Base-by-base conservation (phyloP, 1,284 basidiomycete species). In the Pascua sp. region DNA sequence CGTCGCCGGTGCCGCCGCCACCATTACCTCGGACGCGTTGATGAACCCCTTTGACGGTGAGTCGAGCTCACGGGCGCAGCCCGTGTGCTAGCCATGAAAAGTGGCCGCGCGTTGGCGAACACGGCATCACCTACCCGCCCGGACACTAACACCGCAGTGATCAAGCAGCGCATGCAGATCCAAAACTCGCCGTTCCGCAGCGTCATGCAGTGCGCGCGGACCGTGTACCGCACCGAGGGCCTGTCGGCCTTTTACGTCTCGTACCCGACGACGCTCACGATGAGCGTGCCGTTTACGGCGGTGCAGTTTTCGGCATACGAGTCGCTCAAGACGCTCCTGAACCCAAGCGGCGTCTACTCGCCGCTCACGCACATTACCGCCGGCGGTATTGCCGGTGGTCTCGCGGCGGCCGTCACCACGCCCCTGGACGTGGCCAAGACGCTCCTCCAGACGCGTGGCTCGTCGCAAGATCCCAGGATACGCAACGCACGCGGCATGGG, bases 21-120 rank as follows among this genome's bases (percentile, higher is more conserved):
- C 95, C 17, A 90, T 96, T 67, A 90, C 92, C 2, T 89, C 89
- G 57, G 96, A 99, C 80, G 95, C 95, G 9, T 81, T 98, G 59
- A 99, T 99, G 96, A 99, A 98, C 78, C 96, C 96, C 4, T 99
- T 99, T 73, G 96, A 99, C 79, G 93, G 93, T 95, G 75, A 74
- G 85, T 51, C 11, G 24, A 7, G n/a, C n/a, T n/a, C n/a, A n/a
- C n/a, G n/a, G n/a, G n/a, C n/a, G n/a, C n/a, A n/a, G n/a, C n/a
- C n/a, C n/a, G n/a, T n/a, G n/a, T n/a, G n/a, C n/a, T n/a, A n/a
- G n/a, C n/a, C n/a, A n/a, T n/a, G n/a, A n/a, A n/a, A n/a, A n/a
- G n/a, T n/a, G n/a, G n/a, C n/a, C n/a, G n/a, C n/a, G n/a, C n/a
- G n/a, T n/a, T n/a, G n/a, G n/a, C n/a, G n/a, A n/a, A n/a, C n/a